Evolutionary conservation across 2,329 filamentous ascomycete species (phyloP), one percentile per base, ranked within the genome.

Genomic region (Laburnicola sp.): DNA sequence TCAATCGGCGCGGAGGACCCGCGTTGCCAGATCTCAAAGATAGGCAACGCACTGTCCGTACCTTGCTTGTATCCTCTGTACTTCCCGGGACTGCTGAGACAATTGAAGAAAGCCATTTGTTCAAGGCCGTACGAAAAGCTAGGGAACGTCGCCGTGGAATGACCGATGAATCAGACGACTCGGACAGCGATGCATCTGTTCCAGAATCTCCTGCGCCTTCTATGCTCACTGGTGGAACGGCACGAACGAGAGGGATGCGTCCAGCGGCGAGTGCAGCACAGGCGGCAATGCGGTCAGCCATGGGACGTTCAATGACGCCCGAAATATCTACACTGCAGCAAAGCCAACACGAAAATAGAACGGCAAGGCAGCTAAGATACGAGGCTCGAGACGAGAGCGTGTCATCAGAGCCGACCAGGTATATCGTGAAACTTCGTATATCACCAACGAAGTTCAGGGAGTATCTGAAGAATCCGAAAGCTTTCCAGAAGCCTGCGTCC

Each of bases 11-110:
- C 64, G 94, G 94, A 57, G 94, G 94, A 0, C 94, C 94, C 4
- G 88, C 90, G 53, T 78, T 99, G 35, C 94, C 94, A n/a, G 94
- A 99, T 75, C 84, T 99, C 51, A 96, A 95, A 71, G 94, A 99
- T 64, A 84, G 92, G 48, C 93, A 94, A 74, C 85, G 93, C 45
- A 97, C 94, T 0, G 93, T 97, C 50, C 86, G 94, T 40, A 97
- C 93, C 0, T 81, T 97, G 60, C 83, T 97, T 45, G 91, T 99
- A 1, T 97, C 93, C 7, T 92, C 90, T 2, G 91, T 96, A 21
- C 83, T 99, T 51, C 94, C 94, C 11, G 94, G 93, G 23, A 90
- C 91, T 3, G 93, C 89, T 3, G 78, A 85, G 48, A 83, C 83
- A 2, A 77, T 96, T 39, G 92, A 97, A 56, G 89, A 94, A 38